Conservation (phyloP, 1,284 basidiomycete species). For the Cutaneotrichosporon cavernicola region DNA sequence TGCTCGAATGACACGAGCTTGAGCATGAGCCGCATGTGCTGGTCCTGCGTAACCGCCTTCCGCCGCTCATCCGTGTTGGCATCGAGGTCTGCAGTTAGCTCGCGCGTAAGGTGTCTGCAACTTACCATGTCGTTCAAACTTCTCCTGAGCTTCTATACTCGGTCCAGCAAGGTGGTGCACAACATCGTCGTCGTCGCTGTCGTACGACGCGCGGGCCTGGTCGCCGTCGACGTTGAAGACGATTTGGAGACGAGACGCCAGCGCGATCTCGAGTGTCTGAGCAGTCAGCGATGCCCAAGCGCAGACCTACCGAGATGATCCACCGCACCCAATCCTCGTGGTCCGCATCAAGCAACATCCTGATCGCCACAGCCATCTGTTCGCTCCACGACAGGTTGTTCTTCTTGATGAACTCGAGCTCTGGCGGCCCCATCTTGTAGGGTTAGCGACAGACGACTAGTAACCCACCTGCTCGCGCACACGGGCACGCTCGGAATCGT, state of each 20-base stretch:
- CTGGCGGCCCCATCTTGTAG: slow-evolving; percentile 55
- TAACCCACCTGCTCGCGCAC: slow-evolving; percentile 49
- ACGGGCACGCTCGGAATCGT: slow-evolving; percentile 52
- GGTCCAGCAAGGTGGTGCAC: slow-evolving; percentile 55
- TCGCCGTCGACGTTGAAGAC: slow-evolving; percentile 68
- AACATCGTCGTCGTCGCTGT: slow-evolving; percentile 54
- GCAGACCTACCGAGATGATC: slow-evolving; percentile 68
- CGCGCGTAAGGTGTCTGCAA: fast-evolving
- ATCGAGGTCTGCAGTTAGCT: slow-evolving; percentile 62
- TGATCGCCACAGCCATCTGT: slow-evolving; percentile 80
- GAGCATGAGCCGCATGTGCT: slow-evolving; percentile 77
- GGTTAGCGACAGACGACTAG: slow-evolving; percentile 4
- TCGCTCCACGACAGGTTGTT: slow-evolving; percentile 74
- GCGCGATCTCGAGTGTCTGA: slow-evolving; percentile 68
- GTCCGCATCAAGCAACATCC: slow-evolving; percentile 66
- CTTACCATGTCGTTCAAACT: slow-evolving; percentile 76
- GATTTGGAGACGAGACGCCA: slow-evolving; percentile 66
- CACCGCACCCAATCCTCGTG: slow-evolving; percentile 69
- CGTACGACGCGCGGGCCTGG: slow-evolving; percentile 40
- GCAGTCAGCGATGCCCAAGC: background rate
- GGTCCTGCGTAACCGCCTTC: slow-evolving; percentile 71
- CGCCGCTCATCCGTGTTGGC: slow-evolving; percentile 70
- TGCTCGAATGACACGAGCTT: slow-evolving; percentile 42
- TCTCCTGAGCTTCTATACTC: slow-evolving; percentile 67
- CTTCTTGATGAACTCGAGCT: slow-evolving; percentile 80